A percentile compares a stretch with the other conserved stretches of the same genome.
Conservation (phyloP, 2,329 filamentous ascomycete species). For the Alternaria panax region DNA sequence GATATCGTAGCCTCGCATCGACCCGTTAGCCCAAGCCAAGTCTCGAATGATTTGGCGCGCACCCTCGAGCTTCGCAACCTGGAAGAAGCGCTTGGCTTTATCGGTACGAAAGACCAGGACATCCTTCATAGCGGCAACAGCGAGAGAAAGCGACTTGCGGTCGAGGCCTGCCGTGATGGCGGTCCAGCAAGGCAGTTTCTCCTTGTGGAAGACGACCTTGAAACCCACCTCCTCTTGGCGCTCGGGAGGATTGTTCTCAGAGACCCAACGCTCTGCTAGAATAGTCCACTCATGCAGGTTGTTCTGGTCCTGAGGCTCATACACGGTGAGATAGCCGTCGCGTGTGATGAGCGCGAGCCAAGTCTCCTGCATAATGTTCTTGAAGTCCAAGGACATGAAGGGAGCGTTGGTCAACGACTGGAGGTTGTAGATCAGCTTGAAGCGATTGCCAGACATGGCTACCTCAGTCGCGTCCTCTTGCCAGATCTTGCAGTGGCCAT, state of each 20-base stretch:
- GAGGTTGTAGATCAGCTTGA: slow-evolving; percentile 72
- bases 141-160: slow-evolving; percentile 77
- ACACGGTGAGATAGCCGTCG: slow-evolving; percentile 79
- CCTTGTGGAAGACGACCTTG: slow-evolving; percentile 86
- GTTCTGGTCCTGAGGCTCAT: slow-evolving; percentile 86
- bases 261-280: slow-evolving; percentile 79
- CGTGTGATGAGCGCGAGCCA: slow-evolving; percentile 85
- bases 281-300: slow-evolving; percentile 77
- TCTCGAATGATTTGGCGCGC: slow-evolving; percentile 83
- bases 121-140: slow-evolving; percentile 84
- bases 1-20: slow-evolving; percentile 87
- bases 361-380: slow-evolving; percentile 82
- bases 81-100: slow-evolving; percentile 80
- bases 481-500: slow-evolving; percentile 92
- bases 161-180: slow-evolving; percentile 83
- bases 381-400: slow-evolving; percentile 82
- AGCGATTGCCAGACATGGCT: slow-evolving; percentile 76
- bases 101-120: slow-evolving; percentile 85
- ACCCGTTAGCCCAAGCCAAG: slow-evolving; percentile 90
- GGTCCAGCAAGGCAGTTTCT: slow-evolving; percentile 79
- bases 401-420: slow-evolving; percentile 72
- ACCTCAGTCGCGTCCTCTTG: slow-evolving; percentile 85
- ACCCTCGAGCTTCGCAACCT: slow-evolving; percentile 76
- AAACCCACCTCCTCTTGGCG: slow-evolving; percentile 89
- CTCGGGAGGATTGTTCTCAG: slow-evolving; percentile 65